Conservation (phyloP, 2,329 filamentous ascomycete genomes). For the Periconia sp. region DNA sequence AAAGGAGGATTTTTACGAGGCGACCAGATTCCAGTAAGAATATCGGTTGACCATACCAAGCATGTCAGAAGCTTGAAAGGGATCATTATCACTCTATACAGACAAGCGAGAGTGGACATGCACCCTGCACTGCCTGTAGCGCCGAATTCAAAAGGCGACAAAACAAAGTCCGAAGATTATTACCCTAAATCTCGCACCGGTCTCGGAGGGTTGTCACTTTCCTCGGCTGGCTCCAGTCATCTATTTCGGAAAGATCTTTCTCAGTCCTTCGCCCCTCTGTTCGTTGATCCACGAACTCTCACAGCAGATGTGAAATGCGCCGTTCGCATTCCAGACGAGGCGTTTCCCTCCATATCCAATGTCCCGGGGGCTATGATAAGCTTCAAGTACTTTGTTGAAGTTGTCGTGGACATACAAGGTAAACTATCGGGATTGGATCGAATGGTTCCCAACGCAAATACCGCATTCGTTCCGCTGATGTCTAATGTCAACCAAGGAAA, state of each 20-base stretch:
- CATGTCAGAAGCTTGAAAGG: conserved; percentile 88
- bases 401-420: conserved; percentile 88
- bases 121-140: conserved; percentile 64
- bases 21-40: conserved; percentile 76
- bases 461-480: conserved; percentile 53
- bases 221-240: conserved; percentile 82
- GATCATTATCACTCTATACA: conserved; percentile 88
- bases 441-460: conserved; percentile 53
- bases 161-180: conserved; percentile 76
- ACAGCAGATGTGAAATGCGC: conserved; percentile 79
- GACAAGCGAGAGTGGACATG: conserved; percentile 88
- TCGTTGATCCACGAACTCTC: conserved; percentile 79
- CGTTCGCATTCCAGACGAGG: conserved; percentile 84
- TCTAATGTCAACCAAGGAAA: conserved; percentile 45
- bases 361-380: conserved; percentile 93
- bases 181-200: conserved; percentile 87
- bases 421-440: conserved; percentile 77
- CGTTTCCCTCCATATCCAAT: conserved; percentile 86
- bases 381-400: conserved; percentile 92
- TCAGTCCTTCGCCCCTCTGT: conserved; percentile 83
- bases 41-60: conserved; percentile 85
- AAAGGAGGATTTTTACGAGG: conserved; percentile 84
- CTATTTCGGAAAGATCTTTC: conserved; percentile 94
- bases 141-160: conserved; percentile 65
- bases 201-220: conserved; percentile 81